Conservation (phyloP, 352 stramenopile genomes). For the Phytophthora vignae region DNA sequence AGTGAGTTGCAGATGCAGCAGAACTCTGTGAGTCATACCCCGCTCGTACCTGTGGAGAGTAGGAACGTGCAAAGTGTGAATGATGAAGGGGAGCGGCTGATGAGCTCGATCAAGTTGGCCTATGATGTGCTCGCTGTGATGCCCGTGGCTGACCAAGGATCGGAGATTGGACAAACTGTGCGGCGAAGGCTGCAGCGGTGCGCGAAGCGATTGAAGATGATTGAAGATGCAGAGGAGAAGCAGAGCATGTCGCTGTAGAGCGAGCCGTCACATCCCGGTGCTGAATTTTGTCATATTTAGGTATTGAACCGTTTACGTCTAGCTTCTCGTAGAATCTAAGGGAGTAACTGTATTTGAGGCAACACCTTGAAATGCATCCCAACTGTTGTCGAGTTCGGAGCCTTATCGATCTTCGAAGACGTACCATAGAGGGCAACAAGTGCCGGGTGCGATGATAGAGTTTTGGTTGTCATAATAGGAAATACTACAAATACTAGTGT, state of each 20-base stretch:
- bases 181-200: constrained; percentile 16
- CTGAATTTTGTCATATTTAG: neutral
- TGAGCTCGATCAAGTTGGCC: constrained; percentile 24
- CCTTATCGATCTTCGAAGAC: no score
- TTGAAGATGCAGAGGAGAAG: constrained; percentile 16
- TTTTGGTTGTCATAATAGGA: no score
- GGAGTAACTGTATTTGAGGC: no score
- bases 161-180: constrained; percentile 22
- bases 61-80: neutral
- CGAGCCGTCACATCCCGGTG: neutral
- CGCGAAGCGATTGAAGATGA: constrained; percentile 16
- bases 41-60: constrained; percentile 7
- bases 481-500: no score
- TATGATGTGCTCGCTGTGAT: constrained; percentile 19
- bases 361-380: no score
- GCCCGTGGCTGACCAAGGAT: constrained; percentile 4
- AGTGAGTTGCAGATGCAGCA: neutral
- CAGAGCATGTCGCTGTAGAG: neutral
- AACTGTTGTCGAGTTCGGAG: no score
- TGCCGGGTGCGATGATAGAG: no score
- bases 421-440: no score
- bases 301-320: no score
- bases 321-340: no score
- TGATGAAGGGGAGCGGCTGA: constrained; percentile 14
- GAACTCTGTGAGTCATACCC: no score